A percentile compares a stretch with the other conserved stretches of the same genome.
phyloP scores from a whole-genome alignment of 345 rosid genomes.

The Capsella bursapastoris region DNA sequence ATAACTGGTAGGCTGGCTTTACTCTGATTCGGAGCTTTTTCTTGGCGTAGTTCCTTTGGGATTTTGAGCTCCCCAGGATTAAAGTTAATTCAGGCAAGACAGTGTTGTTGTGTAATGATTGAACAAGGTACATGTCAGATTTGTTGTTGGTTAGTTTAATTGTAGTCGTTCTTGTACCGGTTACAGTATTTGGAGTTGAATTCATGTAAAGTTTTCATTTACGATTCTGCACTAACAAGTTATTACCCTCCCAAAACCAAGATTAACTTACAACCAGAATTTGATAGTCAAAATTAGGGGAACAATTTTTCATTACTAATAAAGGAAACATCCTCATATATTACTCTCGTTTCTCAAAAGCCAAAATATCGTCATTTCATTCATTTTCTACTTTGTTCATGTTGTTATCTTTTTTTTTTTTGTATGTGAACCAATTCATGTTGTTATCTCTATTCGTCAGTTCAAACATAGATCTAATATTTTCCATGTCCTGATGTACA shows the following conservation, averaged over 20 bases:
- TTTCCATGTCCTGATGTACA: not conserved
- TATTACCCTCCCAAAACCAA: not conserved
- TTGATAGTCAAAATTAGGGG: not conserved
- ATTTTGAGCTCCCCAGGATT: constrained; percentile 19
- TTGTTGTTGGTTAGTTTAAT: constrained; percentile 16
- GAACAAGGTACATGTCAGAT: constrained; percentile 6
- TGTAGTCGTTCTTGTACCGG: not conserved
- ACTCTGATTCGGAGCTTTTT: constrained; percentile 49
- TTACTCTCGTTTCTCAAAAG: not conserved
- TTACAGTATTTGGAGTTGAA: not conserved
- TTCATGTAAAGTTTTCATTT: constrained; percentile 31
- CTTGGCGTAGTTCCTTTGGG: constrained; percentile 5
- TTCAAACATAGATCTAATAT: not conserved
- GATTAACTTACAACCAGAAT: not conserved
- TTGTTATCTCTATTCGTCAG: not conserved
- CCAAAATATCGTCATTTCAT: not conserved
- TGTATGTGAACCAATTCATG: too few species aligned
- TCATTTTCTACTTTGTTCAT: not conserved
- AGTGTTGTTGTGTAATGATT: constrained; percentile 20
- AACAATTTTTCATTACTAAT: not conserved
- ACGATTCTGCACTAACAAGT: not conserved
- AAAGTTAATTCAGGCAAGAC: not conserved
- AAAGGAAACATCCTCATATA: not conserved
- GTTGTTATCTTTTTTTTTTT: too few species aligned
- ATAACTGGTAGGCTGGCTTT: constrained; percentile 72